phyloP scores from a whole-genome alignment of 768 basidiomycete genomes.

The Neoboletus subvelutipes region DNA sequence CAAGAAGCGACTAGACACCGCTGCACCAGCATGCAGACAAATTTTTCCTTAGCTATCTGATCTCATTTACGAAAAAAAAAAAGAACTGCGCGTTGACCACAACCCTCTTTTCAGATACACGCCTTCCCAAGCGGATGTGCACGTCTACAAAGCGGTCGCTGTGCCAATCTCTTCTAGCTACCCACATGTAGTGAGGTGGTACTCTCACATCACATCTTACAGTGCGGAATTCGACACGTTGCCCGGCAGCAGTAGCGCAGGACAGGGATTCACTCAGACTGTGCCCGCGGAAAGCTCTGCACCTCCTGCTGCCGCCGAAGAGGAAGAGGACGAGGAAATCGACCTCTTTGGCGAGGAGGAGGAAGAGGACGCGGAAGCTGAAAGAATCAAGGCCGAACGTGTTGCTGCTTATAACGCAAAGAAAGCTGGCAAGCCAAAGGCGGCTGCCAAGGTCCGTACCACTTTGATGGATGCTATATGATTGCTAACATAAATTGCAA shows the following conservation, averaged over 20 bases:
- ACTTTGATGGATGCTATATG: conserved; percentile 2
- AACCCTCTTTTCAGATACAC: conserved; percentile 58
- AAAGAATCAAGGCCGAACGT: conserved; percentile 87
- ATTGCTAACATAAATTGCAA: conserved; percentile 11
- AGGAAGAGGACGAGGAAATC: conserved; percentile 65
- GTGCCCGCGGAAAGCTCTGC: conserved; percentile 43
- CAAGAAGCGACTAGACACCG: conserved; percentile 93
- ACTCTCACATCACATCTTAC: conserved; percentile 90
- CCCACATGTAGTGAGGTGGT: conserved; percentile 88
- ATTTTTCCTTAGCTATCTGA: conserved; percentile 74
- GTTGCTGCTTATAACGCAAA: conserved; percentile 90
- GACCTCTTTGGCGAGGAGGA: conserved; percentile 90
- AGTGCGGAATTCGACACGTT: conserved; percentile 72
- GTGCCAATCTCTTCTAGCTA: conserved; percentile 61
- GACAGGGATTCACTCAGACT: conserved; percentile 65
- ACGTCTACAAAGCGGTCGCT: conserved; percentile 80
- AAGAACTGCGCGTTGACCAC: conserved; percentile 4
- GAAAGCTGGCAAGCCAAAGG: conserved; percentile 90
- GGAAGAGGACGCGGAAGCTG: conserved; percentile 81
- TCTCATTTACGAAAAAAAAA: conserved; percentile 12
- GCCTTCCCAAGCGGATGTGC: conserved; percentile 92
- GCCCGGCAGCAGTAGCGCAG: conserved; percentile 82
- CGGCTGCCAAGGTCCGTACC: conserved; percentile 73
- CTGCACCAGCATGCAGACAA: conserved; percentile 74
- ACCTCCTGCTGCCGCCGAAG: conserved; percentile 44